Conservation (phyloP, 495 filamentous ascomycete species). For the Tuber melanosporum region DNA sequence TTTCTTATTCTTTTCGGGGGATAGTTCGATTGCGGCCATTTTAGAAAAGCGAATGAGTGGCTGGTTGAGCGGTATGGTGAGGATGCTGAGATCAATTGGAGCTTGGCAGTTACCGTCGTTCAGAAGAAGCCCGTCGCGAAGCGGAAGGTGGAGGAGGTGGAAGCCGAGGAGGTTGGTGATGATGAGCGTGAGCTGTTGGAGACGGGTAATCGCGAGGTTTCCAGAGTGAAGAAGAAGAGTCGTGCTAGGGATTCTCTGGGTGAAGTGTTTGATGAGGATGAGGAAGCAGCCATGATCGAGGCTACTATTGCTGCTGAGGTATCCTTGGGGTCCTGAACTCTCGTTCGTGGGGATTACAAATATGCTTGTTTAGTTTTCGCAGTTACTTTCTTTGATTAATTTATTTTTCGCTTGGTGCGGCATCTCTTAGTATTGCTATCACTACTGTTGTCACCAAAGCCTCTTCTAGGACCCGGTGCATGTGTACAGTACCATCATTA, state of each 20-base stretch:
- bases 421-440: neutral
- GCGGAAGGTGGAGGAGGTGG: neutral
- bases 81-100: slow-evolving; percentile 80
- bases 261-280: slow-evolving; percentile 30
- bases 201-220: neutral
- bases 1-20: neutral
- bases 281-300: slow-evolving; percentile 39
- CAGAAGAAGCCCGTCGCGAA: neutral
- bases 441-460: neutral
- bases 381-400: neutral
- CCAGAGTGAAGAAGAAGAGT: slow-evolving; percentile 4
- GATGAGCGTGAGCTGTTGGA: slow-evolving; percentile 4
- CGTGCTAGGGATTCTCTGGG: slow-evolving; percentile 8
- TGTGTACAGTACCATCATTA: neutral
- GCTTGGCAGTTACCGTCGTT: slow-evolving; percentile 48
- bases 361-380: neutral
- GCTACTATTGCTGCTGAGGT: slow-evolving; percentile 24
- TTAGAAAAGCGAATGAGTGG: slow-evolving; percentile 86
- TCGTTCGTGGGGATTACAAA: neutral
- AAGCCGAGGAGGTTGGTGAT: neutral
- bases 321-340: neutral
- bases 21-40: slow-evolving; percentile 79
- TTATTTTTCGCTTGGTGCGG: neutral
- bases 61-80: slow-evolving; percentile 67
- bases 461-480: neutral